phyloP scores from a whole-genome alignment of 1,284 basidiomycete species.

The Apiotrichum laibachii region DNA sequence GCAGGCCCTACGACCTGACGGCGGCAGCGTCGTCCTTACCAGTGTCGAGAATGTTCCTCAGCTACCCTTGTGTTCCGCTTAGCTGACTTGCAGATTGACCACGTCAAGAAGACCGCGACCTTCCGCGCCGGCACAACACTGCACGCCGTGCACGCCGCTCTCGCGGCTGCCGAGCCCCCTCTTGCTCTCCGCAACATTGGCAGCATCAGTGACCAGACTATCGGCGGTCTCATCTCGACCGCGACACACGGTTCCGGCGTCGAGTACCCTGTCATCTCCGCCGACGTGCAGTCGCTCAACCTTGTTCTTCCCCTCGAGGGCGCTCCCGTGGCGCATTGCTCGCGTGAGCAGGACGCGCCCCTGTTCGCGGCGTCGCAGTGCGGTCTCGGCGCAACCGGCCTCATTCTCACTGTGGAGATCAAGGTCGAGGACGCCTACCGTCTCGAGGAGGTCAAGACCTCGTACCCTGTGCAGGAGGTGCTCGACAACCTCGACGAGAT shows the following conservation, averaged over 20 bases:
- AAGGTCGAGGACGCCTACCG: slow-evolving; percentile 79
- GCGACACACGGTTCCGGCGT: slow-evolving; percentile 92
- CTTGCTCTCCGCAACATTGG: slow-evolving; percentile 91
- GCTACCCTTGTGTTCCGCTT: too few relatives aligned
- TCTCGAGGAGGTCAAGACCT: slow-evolving; percentile 71
- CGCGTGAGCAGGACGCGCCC: slow-evolving; percentile 58
- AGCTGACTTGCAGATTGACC: slow-evolving; percentile 61
- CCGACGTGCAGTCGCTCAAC: slow-evolving; percentile 70
- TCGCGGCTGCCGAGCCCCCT: slow-evolving; percentile 60
- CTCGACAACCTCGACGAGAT: slow-evolving; percentile 56
- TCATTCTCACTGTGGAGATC: slow-evolving; percentile 77
- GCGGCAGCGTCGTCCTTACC: too few relatives aligned
- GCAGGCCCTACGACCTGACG: too few relatives aligned
- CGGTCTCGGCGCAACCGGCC: slow-evolving; percentile 87
- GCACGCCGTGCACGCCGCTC: slow-evolving; percentile 62
- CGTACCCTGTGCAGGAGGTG: slow-evolving; percentile 61
- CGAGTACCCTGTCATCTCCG: slow-evolving; percentile 75
- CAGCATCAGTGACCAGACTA: slow-evolving; percentile 93
- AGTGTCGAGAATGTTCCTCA: too few relatives aligned
- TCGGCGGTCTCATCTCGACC: slow-evolving; percentile 91
- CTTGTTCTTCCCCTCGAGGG: slow-evolving; percentile 57
- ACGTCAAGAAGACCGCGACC: slow-evolving; percentile 59
- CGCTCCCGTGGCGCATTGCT: slow-evolving; percentile 36
- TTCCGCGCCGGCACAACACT: slow-evolving; percentile 78
- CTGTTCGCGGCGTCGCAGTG: slow-evolving; percentile 91